Base-by-base conservation (phyloP, 371 early-diverging fungal species). In the Mucor plumbeus region DNA sequence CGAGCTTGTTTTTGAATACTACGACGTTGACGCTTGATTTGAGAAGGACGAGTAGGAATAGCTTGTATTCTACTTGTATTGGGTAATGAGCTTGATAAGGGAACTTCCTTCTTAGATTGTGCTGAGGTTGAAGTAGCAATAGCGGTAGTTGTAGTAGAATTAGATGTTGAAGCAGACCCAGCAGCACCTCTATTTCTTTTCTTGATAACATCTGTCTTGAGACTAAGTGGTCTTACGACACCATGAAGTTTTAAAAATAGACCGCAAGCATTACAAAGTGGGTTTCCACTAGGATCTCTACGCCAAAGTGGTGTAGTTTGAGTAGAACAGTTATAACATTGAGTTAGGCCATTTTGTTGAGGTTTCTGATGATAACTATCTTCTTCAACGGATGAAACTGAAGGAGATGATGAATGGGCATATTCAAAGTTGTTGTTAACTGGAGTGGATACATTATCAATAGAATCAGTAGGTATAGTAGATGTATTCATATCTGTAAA, bases 141-240 rank as follows among this genome's bases (percentile, higher is more conserved):
- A 47, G 47, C 17, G 14, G 47, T 17, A 17, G 47, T 7, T 5
- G 47, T 15, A 47, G 19, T 47, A 48, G 48, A 8, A 7, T 21
- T 19, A 19, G 48, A 14, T 19, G 38, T 1, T 14, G 48, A n/a
- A 48, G 48, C 6, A 10, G 48, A 21, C 8, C 40, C 19, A 43
- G n/a, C 31, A 8, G 64, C 39, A 53, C 64, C 70, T 61, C 76
- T 48, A 34, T 76, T 76, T 38, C 76, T 64, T n/a, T 70, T 76
- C 59, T 76, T 76, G 48, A 76, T 76, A 13, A 72, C 64, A 53
- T 72, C 70, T 14, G 72, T 70, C 68, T 76, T 76, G n/a, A 76
- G 38, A 47, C 73, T 72, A 21, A 76, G 64, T 9, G 76, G 76
- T 35, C 76, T 39, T 2, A 76, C 70, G 5, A 76, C 73, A 15